Evolutionary conservation across 2,329 filamentous ascomycete species (phyloP).

Genomic region (Paraphaeosphaeria minitans): DNA sequence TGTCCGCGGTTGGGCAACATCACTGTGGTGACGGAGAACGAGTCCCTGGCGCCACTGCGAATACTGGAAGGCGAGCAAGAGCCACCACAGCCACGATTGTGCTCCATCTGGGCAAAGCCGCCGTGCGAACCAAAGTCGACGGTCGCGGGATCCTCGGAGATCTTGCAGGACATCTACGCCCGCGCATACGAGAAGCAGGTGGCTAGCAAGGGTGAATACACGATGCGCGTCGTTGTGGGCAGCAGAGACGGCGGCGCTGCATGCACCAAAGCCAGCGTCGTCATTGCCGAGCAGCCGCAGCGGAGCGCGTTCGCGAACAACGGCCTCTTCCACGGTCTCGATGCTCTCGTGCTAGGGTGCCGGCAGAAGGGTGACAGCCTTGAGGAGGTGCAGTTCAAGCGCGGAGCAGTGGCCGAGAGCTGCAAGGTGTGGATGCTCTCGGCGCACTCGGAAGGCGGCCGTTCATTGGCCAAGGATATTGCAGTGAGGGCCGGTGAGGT

Average conservation of each 20-base stretch:
- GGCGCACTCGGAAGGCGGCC: constrained; percentile 38
- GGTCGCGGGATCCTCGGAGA: constrained; percentile 32
- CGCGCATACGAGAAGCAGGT: constrained; percentile 45
- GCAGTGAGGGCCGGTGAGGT: constrained; percentile 42
- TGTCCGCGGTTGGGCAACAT: constrained; percentile 43
- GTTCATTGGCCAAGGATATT: constrained; percentile 44
- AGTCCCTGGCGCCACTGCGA: constrained; percentile 35
- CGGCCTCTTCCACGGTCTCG: constrained; percentile 35
- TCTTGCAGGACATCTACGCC: constrained; percentile 41
- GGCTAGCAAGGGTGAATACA: constrained; percentile 37
- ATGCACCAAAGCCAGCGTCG: constrained; percentile 33
- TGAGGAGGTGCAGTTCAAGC: constrained; percentile 47
- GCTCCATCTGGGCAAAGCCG: constrained; percentile 44
- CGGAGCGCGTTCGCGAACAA: constrained; percentile 22
- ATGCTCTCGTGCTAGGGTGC: constrained; percentile 41
- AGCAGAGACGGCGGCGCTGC: constrained; percentile 32
- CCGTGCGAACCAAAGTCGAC: constrained; percentile 24
- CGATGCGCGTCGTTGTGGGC: constrained; percentile 34
- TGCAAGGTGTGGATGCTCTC: constrained; percentile 43
- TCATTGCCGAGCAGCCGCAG: constrained; percentile 35
- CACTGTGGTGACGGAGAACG: constrained; percentile 42
- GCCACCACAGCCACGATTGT: constrained; percentile 37
- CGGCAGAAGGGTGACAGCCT: constrained; percentile 44
- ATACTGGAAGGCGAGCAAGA: constrained; percentile 30
- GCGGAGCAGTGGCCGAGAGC: constrained; percentile 32